Evolutionary conservation across 148 eudicot genomes (phyloP), one percentile per base, ranked within the genome.

Genomic region (Fagopyrum homotropicum): DNA sequence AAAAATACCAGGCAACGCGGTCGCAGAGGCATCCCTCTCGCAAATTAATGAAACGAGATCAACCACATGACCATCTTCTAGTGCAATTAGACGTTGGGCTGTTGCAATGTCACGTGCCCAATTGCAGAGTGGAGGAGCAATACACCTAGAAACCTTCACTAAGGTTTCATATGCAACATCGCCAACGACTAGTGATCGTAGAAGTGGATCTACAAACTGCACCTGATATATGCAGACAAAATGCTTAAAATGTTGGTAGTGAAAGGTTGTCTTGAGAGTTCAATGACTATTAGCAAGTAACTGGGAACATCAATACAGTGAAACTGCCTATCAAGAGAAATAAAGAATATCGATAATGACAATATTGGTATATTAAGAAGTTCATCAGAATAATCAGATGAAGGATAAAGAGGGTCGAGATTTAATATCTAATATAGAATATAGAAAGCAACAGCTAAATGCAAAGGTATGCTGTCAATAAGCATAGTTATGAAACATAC

Each of bases 21-120:
- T 84, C 48, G 77, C 92, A 76, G 81, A 80, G 51, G 79, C 77
- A 45, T 77, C 90, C 72, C 75, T 79, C 45, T 73, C 86, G 48
- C 77, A 85, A 77, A 51, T 75, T 46, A 85, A 77, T 78, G 96
- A 83, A 78, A 86, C 76, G 69, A 86, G 85, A 78, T 88, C 89
- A 49, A 89, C 50, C 69, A 80, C 74, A 76, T 82, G 83, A 82
- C 73, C 81, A 47, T 89, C 94, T 73, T 85, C 93, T 47, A 80
- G 81, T 45, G 73, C 82, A 76, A 86, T 85, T 49, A 95, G 74
- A 49, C 97, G 89, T 74, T 92, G 81, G 52, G 97, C 96, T 73
- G 97, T 95, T 68, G 97, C 97, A 84, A 92, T 85, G 78, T 95
- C 99, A 76, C 85, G 90, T 29, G 94, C 93, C 96, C 92, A 95